phyloP scores from a whole-genome alignment of 2,329 filamentous ascomycete species.

The Aspergillus sp. region DNA sequence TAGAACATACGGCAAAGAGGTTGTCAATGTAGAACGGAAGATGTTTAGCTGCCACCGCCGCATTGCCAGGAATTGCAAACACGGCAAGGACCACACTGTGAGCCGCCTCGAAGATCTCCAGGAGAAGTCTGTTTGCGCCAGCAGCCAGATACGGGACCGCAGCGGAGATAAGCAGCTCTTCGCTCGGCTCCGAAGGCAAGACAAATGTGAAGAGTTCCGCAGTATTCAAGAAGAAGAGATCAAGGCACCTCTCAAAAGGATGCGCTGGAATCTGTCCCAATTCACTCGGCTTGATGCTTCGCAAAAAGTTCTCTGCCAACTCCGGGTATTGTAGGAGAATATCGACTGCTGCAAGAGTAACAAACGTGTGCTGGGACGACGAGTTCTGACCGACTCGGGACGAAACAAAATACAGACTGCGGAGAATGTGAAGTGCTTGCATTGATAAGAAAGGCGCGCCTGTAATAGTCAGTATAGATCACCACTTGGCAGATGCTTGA shows the following conservation, averaged over 20 bases:
- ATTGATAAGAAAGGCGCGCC: slow-evolving; percentile 58
- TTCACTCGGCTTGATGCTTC: slow-evolving; percentile 49
- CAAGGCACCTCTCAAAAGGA: slow-evolving; percentile 61
- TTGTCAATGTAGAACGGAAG: slow-evolving; percentile 77
- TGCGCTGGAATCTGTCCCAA: slow-evolving; percentile 51
- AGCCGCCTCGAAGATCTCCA: slow-evolving; percentile 76
- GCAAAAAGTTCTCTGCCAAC: slow-evolving; percentile 58
- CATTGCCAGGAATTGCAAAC: slow-evolving; percentile 70
- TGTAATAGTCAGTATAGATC: slow-evolving; percentile 10
- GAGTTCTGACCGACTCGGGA: slow-evolving; percentile 60
- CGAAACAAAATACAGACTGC: slow-evolving; percentile 74
- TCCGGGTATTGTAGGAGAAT: slow-evolving; percentile 62
- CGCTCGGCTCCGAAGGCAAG: slow-evolving; percentile 57
- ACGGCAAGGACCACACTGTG: slow-evolving; percentile 74
- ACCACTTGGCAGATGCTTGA: not conserved
- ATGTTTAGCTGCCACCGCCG: slow-evolving; percentile 58
- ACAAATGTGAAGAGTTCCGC: slow-evolving; percentile 72
- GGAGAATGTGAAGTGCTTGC: slow-evolving; percentile 62
- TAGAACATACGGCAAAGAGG: slow-evolving; percentile 50
- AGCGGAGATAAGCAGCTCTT: slow-evolving; percentile 63
- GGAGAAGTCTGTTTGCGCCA: slow-evolving; percentile 47
- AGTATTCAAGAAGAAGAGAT: slow-evolving; percentile 80
- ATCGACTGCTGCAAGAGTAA: slow-evolving; percentile 73
- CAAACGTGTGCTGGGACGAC: slow-evolving; percentile 78
- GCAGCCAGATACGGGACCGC: slow-evolving; percentile 63